Evolutionary conservation across 768 basidiomycete genomes (phyloP).

Genomic region (Suillus ampliporus): DNA sequence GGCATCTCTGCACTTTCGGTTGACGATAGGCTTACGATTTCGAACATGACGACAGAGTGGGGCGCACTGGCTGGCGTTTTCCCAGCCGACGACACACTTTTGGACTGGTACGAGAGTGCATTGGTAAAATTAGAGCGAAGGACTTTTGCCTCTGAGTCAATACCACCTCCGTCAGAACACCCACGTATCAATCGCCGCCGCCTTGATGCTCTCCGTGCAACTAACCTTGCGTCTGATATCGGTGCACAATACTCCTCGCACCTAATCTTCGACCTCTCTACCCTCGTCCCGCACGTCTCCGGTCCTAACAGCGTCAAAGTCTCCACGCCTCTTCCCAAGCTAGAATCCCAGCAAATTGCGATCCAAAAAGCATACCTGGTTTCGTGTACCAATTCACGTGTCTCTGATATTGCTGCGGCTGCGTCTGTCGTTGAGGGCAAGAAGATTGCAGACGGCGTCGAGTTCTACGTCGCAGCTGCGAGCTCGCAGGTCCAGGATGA

Average conservation of each 20-base stretch:
- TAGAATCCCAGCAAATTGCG: slow-evolving; percentile 72
- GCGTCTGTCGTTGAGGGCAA: slow-evolving; percentile 87
- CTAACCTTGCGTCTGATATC: slow-evolving; percentile 68
- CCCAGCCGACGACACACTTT: slow-evolving; percentile 82
- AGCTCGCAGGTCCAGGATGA: slow-evolving; percentile 92
- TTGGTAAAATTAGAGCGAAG: slow-evolving; percentile 77
- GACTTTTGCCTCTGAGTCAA: slow-evolving; percentile 67
- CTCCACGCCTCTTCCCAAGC: slow-evolving; percentile 88
- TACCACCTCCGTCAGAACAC: slow-evolving; percentile 78
- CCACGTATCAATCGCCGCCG: slow-evolving; percentile 83
- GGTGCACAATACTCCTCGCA: slow-evolving; percentile 85
- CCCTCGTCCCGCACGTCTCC: slow-evolving; percentile 93
- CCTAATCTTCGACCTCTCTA: slow-evolving; percentile 89
- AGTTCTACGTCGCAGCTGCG: slow-evolving; percentile 98
- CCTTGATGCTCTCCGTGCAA: slow-evolving; percentile 64
- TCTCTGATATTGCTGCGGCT: slow-evolving; percentile 91
- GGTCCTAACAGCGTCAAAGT: slow-evolving; percentile 98
- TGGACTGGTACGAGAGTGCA: slow-evolving; percentile 84
- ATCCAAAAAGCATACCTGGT: slow-evolving; percentile 99
- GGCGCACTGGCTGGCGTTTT: slow-evolving; percentile 96
- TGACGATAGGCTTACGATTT: slow-evolving; percentile 93
- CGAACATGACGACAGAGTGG: slow-evolving; percentile 99
- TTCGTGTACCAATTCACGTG: slow-evolving; percentile 96
- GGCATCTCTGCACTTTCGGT: slow-evolving; percentile 79
- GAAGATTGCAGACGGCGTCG: slow-evolving; percentile 85